Evolutionary conservation across 1,139 yeast species (phyloP).

Genomic region (Yamadazyma oceani): DNA sequence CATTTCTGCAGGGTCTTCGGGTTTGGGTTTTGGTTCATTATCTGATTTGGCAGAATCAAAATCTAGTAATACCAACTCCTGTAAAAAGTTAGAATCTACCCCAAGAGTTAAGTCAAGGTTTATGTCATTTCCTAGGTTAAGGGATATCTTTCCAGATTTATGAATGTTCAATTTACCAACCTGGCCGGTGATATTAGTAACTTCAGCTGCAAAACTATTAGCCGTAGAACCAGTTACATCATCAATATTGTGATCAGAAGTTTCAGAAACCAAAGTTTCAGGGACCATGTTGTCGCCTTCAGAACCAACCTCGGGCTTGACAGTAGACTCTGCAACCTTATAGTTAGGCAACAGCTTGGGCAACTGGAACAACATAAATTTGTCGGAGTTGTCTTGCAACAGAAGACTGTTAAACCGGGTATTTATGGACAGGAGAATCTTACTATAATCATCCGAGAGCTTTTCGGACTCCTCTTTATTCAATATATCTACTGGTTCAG

Average conservation of each 20-base stretch:
- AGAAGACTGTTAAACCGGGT: slow-evolving; percentile 16
- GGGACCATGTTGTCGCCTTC: slow-evolving; percentile 15
- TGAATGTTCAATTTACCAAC: slow-evolving; percentile 76
- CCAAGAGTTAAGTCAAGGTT: slow-evolving; percentile 73
- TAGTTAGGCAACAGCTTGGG: slow-evolving; percentile 69
- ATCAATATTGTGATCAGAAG: slow-evolving; percentile 2
- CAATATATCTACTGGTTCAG: slow-evolving; percentile 31
- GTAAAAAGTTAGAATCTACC: slow-evolving; percentile 69
- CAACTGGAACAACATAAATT: slow-evolving; percentile 62
- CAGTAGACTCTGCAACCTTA: slow-evolving; percentile 11
- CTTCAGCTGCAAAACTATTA: slow-evolving; percentile 14
- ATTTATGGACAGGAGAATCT: slow-evolving; percentile 29
- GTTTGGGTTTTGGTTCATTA: slow-evolving; percentile 4
- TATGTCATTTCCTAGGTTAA: slow-evolving; percentile 67
- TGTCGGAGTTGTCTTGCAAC: slow-evolving; percentile 18
- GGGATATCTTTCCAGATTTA: slow-evolving; percentile 75
- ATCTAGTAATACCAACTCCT: slow-evolving; percentile 68
- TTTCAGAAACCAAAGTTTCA: slow-evolving; percentile 10
- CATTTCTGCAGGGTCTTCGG: slow-evolving; percentile 17
- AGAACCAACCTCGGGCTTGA: slow-evolving; percentile 15
- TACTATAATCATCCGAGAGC: slow-evolving; percentile 32
- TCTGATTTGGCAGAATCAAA: slow-evolving; percentile 7
- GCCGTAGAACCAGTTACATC: no score
- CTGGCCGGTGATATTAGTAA: slow-evolving; percentile 43
- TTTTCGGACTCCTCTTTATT: slow-evolving; percentile 33